Base-by-base conservation (phyloP, 2,329 filamentous ascomycete genomes). In the Cladophialophora yegresii region DNA sequence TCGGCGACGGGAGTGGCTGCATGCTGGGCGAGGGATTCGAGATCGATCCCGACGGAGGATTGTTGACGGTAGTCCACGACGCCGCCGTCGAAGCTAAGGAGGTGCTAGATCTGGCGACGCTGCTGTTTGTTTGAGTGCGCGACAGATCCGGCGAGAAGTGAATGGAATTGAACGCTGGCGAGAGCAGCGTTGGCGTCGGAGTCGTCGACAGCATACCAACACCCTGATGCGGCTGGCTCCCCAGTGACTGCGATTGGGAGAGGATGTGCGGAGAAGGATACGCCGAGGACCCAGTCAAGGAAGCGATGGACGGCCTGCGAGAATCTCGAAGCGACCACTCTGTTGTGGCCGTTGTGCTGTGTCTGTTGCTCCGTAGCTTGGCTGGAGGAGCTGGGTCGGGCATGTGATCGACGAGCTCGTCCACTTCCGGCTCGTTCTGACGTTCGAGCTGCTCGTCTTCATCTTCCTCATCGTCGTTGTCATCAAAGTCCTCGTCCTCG, bases 171-270 rank as follows among this genome's bases (percentile, higher is more conserved):
- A 74, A 63, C 65, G 73, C 61, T 45, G 70, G 62, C 53, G 69
- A 62, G 60, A 72, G 26, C 50, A 69, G 30, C 66, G 72, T 61
- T n/a, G 62, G 61, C 28, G 67, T 63, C 36, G 67, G 57, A 43
- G 66, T 66, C 32, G 55, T 70, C 72, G 59, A 72, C 70, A 28
- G 45, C 20, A 77, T 75, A 13, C 73, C 73, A 1, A 74, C 54
- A 4, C 47, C 47, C 47, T 13, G 20, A 20, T 28, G 22, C 26
- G 47, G 3, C 20, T 51, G 47, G 8, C 5, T 8, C 1, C 22
- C 36, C 49, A 63, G 67, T 23, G 26, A 56, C 50, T 63, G 67
- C 20, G 26, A 56, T 45, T 63, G 67, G 23, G 47, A 50, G 22
- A 58, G 56, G 33, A 66, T 54, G 43, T 64, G 36, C 9, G 66